Evolutionary conservation across 2,329 filamentous ascomycete genomes (phyloP).

Genomic region (Calycina marina): DNA sequence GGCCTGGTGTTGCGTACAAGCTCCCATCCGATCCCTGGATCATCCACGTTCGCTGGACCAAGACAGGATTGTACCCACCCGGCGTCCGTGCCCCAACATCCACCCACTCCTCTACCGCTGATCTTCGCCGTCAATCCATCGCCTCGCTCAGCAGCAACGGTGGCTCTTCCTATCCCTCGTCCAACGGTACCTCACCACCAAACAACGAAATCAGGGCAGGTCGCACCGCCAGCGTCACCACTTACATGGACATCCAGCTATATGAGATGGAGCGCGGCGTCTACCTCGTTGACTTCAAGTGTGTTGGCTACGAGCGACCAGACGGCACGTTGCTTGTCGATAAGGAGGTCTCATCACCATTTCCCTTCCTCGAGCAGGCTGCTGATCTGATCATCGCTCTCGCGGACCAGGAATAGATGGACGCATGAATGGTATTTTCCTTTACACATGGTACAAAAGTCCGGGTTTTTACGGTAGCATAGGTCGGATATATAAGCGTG

Average conservation of each 20-base stretch:
- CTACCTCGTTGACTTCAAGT: slow-evolving; percentile 97
- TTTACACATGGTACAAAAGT: too few relatives aligned
- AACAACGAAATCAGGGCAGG: slow-evolving; percentile 7
- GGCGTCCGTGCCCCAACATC: slow-evolving; percentile 33
- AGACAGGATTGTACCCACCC: slow-evolving; percentile 55
- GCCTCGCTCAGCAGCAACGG: slow-evolving; percentile 21
- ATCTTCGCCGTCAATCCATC: slow-evolving; percentile 27
- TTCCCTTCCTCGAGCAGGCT: slow-evolving; percentile 89
- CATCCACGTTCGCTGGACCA: slow-evolving; percentile 78
- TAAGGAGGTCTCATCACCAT: slow-evolving; percentile 90
- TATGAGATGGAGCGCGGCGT: slow-evolving; percentile 88
- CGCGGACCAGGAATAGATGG: slow-evolving; percentile 53
- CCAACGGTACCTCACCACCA: slow-evolving; percentile 12
- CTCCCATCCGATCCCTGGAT: slow-evolving; percentile 94
- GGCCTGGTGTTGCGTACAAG: slow-evolving; percentile 52
- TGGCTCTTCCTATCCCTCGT: slow-evolving; percentile 17
- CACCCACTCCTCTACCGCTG: slow-evolving; percentile 31
- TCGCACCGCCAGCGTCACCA: slow-evolving; percentile 42
- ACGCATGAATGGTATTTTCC: too few relatives aligned
- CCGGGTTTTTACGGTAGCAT: too few relatives aligned
- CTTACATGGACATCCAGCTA: slow-evolving; percentile 91
- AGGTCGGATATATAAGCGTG: too few relatives aligned
- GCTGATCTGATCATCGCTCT: slow-evolving; percentile 86
- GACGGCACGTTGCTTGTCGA: slow-evolving; percentile 68
- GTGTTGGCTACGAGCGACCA: slow-evolving; percentile 78